phyloP scores from a whole-genome alignment of 345 rosid species.

The Syzygium grande region DNA sequence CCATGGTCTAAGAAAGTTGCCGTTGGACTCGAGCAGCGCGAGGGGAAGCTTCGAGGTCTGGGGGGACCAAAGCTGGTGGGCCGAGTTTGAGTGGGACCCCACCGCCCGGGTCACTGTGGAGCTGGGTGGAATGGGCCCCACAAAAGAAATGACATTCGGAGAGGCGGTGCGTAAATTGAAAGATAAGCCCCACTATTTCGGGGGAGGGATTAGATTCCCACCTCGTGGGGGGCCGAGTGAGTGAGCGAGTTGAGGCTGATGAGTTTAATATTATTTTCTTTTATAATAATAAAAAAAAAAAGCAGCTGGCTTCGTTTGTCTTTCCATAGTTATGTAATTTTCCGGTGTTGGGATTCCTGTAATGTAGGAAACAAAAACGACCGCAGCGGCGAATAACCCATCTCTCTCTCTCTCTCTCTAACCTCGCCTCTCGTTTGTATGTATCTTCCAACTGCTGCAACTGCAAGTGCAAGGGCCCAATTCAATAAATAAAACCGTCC shows the following conservation, averaged over 20 bases:
- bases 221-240: background rate
- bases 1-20: background rate
- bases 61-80: rapidly evolving
- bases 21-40: background rate
- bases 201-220: too few relatives aligned
- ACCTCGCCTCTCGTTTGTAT: too few relatives aligned
- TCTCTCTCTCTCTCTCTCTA: too few relatives aligned
- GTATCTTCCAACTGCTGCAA: too few relatives aligned
- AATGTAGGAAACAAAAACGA: too few relatives aligned
- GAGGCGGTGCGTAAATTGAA: rapidly evolving
- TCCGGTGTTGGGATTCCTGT: background rate
- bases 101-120: rapidly evolving
- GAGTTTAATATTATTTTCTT: background rate
- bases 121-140: rapidly evolving
- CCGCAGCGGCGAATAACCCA: too few relatives aligned
- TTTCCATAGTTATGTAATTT: background rate
- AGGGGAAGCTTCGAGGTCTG: background rate
- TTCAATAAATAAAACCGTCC: too few relatives aligned
- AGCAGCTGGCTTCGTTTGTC: background rate
- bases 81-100: background rate
- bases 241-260: background rate
- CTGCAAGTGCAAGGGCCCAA: too few relatives aligned
- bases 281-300: too few relatives aligned
- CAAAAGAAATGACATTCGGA: background rate
- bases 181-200: too few relatives aligned